Base-by-base conservation (phyloP, 352 stramenopile genomes). In the Phytophthora lateralis region DNA sequence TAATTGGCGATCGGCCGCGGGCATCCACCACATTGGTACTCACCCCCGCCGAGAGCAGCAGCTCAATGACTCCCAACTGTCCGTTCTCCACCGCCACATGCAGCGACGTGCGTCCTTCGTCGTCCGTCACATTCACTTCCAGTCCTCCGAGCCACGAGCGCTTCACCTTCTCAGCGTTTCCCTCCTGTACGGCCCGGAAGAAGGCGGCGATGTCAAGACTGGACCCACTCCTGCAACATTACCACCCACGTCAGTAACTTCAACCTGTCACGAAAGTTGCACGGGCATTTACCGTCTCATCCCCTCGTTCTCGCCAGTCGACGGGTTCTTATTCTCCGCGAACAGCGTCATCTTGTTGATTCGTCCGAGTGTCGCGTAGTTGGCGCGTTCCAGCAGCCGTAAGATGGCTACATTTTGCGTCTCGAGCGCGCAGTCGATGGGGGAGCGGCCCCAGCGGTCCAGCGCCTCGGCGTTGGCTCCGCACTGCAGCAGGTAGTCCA, bases 161-260 rank as follows among this genome's bases (percentile, higher is more conserved):
- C 63, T 94, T 94, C n/a, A 94, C 70, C 32, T 81, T 82, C 42
- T 92, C 85, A 0, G 77, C 83, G 51, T 94, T 81, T 20, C 85
- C 85, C 17, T 73, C 58, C 39, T 84, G 59, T 30, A 94, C 74
- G 3, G 82, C 84, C 9, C 50, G 71, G 48, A 90, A 90, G 34
- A 88, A 85, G n/a, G 67, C 56, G 6, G 52, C 51, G 9, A 88
- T 50, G 21, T 88, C 78, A 2, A 56, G 53, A 52, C 47, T 84
- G 6, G 77, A 87, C 1, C 47, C 49, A 37, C 32, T 73, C 15
- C 71, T 75, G 45, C 3, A 60, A 20, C 45, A 58, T 42, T 42
- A 11, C 37, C 15, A 42, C 17, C 21, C 21, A 47, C 12, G 55
- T 41, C 14, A 32, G 27, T 63, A 32, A 49, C 9, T 57, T 63